Conservation (phyloP, 225 moss, liverwort and hornwort species). For the Anthoceros angustus region DNA sequence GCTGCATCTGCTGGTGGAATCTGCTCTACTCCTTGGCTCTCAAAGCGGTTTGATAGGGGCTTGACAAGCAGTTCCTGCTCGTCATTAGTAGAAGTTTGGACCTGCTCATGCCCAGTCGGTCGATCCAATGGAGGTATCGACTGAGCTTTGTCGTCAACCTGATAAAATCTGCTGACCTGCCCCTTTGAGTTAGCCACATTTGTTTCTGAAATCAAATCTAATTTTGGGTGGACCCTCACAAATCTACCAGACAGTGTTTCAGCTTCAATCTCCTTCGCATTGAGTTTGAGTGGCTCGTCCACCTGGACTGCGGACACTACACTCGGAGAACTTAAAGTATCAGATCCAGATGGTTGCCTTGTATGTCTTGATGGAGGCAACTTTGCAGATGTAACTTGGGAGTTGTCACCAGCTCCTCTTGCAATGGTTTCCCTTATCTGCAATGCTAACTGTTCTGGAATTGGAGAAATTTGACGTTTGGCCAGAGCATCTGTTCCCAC, state of each 20-base stretch:
- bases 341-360: background rate
- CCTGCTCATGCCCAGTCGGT: too few relatives aligned
- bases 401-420: background rate
- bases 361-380: background rate
- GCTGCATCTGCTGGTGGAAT: background rate
- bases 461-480: background rate
- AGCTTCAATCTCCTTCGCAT: conserved; percentile 20
- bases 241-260: background rate
- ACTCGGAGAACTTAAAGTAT: background rate
- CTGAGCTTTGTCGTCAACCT: too few relatives aligned
- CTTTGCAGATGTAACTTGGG: background rate
- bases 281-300: conserved; percentile 25
- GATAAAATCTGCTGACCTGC: too few relatives aligned
- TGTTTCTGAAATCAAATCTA: conserved; percentile 10
- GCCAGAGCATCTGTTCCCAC: background rate
- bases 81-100: too few relatives aligned
- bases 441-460: background rate
- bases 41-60: background rate
- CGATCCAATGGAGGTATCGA: too few relatives aligned
- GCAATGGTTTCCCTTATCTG: background rate
- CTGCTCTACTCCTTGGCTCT: background rate
- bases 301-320: background rate
- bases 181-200: too few relatives aligned
- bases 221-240: conserved; percentile 2
- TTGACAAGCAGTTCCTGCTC: too few relatives aligned